Conservation (phyloP, 2,329 filamentous ascomycete genomes). For the Xylaria polymorpha region DNA sequence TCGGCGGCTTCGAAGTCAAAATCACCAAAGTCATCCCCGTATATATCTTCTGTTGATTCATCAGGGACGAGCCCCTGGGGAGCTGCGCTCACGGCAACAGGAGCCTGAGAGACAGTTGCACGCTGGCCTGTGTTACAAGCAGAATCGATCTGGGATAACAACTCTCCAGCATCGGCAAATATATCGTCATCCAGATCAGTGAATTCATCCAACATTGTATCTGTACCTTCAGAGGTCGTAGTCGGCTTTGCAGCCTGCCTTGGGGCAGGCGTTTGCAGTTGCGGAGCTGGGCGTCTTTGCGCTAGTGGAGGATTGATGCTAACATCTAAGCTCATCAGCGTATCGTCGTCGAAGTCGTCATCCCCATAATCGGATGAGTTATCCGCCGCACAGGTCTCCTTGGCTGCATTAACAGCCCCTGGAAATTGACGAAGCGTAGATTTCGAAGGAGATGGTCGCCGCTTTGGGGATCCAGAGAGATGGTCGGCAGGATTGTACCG, state of each 20-base stretch:
- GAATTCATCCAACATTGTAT: slow-evolving; percentile 66
- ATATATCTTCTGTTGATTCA: slow-evolving; percentile 59
- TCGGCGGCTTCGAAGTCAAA: slow-evolving; percentile 83
- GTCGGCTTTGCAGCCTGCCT: slow-evolving; percentile 36
- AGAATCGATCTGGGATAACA: slow-evolving; percentile 54
- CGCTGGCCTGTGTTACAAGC: slow-evolving; percentile 39
- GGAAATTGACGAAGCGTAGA: slow-evolving; percentile 31
- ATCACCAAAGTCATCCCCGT: slow-evolving; percentile 79
- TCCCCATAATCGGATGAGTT: slow-evolving; percentile 64
- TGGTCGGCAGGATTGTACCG: slow-evolving; percentile 38
- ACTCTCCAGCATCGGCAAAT: slow-evolving; percentile 60
- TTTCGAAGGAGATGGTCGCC: slow-evolving; percentile 41
- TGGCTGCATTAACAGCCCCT: slow-evolving; percentile 14
- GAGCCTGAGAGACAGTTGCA: slow-evolving; percentile 37
- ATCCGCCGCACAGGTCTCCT: slow-evolving; percentile 28
- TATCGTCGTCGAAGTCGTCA: slow-evolving; percentile 70
- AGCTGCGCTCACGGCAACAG: slow-evolving; percentile 27
- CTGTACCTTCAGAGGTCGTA: slow-evolving; percentile 30
- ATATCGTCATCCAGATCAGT: slow-evolving; percentile 74
- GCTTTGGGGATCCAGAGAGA: slow-evolving; percentile 35
- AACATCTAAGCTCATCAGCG: slow-evolving; percentile 65
- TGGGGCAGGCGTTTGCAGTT: slow-evolving; percentile 34
- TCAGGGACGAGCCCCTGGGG: slow-evolving; percentile 43
- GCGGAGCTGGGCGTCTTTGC: slow-evolving; percentile 39
- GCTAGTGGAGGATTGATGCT: slow-evolving; percentile 45